Conservation (phyloP, 1,284 basidiomycete genomes). For the Peniophora sp. region DNA sequence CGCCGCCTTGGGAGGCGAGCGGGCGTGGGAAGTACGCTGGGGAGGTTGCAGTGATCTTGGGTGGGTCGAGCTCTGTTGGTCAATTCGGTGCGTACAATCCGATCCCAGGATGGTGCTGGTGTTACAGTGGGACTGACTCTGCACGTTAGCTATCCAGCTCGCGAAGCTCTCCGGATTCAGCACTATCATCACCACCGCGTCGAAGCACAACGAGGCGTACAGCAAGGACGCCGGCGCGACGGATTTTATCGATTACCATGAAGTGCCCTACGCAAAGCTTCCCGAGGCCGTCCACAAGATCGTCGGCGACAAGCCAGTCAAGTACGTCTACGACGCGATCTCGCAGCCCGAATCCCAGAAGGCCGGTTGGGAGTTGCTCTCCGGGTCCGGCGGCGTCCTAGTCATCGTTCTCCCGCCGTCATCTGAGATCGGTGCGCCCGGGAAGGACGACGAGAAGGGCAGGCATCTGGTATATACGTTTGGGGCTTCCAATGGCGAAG, state of each 20-base stretch:
- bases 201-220: slow-evolving; percentile 20
- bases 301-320: not conserved
- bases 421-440: not conserved
- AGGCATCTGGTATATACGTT: not conserved
- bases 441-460: not conserved
- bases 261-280: slow-evolving; percentile 1
- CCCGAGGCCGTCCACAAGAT: not conserved
- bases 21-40: slow-evolving; percentile 21
- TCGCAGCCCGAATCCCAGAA: not conserved
- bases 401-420: not conserved
- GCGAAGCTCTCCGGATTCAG: slow-evolving; percentile 22
- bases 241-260: slow-evolving; percentile 21
- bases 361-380: not conserved
- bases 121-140: slow-evolving; percentile 16
- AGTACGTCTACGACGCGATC: not conserved
- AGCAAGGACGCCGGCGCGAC: slow-evolving; percentile 26
- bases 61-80: slow-evolving; percentile 25
- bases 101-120: slow-evolving; percentile 1
- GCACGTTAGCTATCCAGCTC: not conserved
- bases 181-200: slow-evolving; percentile 25
- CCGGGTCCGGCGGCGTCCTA: not conserved
- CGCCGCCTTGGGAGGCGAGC: slow-evolving; percentile 16
- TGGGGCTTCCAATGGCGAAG: not conserved
- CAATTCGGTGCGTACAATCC: slow-evolving; percentile 16
- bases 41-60: slow-evolving; percentile 24